These are phyloP conservation scores for Aciculosporium take DNA, from an alignment of 2,329 filamentous ascomycete genomes.

Conservation along the genomic window DNA sequence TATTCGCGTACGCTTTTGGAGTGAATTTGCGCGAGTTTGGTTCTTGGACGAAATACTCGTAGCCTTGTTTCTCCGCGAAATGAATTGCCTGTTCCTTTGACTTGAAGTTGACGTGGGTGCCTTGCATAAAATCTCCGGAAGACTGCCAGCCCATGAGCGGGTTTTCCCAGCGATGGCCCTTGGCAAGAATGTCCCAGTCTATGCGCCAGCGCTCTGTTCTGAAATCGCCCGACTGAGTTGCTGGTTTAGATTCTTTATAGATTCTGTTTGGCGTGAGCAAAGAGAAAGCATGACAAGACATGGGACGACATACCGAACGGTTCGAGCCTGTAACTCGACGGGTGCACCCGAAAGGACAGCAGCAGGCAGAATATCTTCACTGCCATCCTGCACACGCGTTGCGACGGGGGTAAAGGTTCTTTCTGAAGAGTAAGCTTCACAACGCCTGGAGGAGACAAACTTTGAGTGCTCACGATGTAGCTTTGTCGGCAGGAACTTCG, in stretches of 20 bases:
- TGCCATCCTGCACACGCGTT: constrained; percentile 79
- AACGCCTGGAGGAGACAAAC: not conserved
- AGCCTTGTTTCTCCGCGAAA: constrained; percentile 97
- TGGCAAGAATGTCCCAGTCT: constrained; percentile 91
- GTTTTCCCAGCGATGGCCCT: constrained; percentile 97
- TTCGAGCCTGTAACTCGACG: constrained; percentile 82
- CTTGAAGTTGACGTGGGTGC: constrained; percentile 80
- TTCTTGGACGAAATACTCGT: constrained; percentile 98
- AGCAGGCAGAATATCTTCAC: constrained; percentile 67
- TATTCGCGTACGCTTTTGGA: constrained; percentile 93
- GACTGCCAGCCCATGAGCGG: constrained; percentile 98
- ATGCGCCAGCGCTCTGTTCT: constrained; percentile 79
- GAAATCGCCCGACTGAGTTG: constrained; percentile 88
- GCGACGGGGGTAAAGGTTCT: constrained; percentile 87
- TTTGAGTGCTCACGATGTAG: constrained; percentile 56
- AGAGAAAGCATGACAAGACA: not conserved
- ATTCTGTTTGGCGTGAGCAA: constrained; percentile 44
- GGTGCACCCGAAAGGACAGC: constrained; percentile 85
- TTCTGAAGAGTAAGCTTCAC: constrained; percentile 3
- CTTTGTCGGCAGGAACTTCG: constrained; percentile 66
- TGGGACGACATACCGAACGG: constrained; percentile 58
- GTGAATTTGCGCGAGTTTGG: constrained; percentile 75
- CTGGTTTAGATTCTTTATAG: constrained; percentile 82
- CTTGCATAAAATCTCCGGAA: constrained; percentile 87
- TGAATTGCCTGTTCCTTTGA: constrained; percentile 85